Conservation (phyloP, 2,329 filamentous ascomycete genomes). For the Calonectria henricotiae region DNA sequence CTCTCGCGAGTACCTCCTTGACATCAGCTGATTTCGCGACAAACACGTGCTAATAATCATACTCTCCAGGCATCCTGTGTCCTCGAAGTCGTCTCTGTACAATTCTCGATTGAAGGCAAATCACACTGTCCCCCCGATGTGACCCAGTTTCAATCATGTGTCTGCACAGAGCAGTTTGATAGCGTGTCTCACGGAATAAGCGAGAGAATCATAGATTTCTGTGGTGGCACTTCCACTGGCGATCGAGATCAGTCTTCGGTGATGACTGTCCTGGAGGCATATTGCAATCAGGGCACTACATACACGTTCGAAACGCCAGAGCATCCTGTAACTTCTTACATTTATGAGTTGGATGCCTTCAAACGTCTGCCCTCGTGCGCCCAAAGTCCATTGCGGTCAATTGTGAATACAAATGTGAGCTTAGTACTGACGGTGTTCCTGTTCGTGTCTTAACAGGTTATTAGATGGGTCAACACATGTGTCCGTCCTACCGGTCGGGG, state of each 20-base stretch:
- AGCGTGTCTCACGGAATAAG: background rate
- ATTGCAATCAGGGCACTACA: slow-evolving; percentile 17
- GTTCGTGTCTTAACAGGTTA: background rate
- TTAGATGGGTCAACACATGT: background rate
- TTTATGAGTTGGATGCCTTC: slow-evolving; percentile 17
- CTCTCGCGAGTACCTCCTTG: background rate
- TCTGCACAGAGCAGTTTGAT: background rate
- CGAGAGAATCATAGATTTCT: background rate
- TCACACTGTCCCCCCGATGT: background rate
- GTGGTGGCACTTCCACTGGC: background rate
- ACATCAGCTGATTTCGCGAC: background rate
- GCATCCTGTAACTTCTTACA: slow-evolving; percentile 2
- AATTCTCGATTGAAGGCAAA: background rate
- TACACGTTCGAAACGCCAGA: background rate
- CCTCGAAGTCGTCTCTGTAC: background rate
- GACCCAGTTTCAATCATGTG: slow-evolving; percentile 9
- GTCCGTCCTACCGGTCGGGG: background rate
- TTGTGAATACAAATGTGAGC: background rate
- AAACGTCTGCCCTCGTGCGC: background rate
- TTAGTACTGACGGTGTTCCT: background rate
- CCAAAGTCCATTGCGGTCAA: background rate
- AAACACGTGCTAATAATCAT: background rate
- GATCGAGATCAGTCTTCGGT: slow-evolving; percentile 1
- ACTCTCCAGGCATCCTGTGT: background rate
- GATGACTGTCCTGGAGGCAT: background rate